A percentile compares a stretch with the other conserved stretches of the same genome.
phyloP scores from a whole-genome alignment of 2,329 filamentous ascomycete genomes.

The Paecilomyces formosus region DNA sequence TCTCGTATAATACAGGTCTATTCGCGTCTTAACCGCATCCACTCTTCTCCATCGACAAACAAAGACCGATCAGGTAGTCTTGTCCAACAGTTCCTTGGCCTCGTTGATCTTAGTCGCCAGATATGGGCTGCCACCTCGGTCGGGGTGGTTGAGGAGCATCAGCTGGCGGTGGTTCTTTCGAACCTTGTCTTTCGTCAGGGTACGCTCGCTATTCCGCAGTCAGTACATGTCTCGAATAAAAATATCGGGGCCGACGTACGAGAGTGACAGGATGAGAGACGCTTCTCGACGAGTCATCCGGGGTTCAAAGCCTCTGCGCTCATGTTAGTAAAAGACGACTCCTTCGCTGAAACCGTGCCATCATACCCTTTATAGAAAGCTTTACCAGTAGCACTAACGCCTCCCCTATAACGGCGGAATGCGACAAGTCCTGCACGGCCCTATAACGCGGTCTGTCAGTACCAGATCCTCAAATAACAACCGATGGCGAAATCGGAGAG shows the following conservation, averaged over 20 bases:
- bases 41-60: not conserved
- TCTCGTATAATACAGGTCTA: conserved; percentile 12
- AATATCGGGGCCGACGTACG: conserved; percentile 48
- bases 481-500: not conserved
- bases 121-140: conserved; percentile 93
- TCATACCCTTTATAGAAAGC: conserved; percentile 81
- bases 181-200: conserved; percentile 83
- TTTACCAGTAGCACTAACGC: conserved; percentile 71
- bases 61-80: conserved; percentile 37
- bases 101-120: conserved; percentile 97
- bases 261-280: conserved; percentile 79
- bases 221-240: conserved; percentile 4
- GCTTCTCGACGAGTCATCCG: conserved; percentile 93
- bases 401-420: conserved; percentile 65
- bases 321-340: conserved; percentile 9
- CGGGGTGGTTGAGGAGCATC: conserved; percentile 97
- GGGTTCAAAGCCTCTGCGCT: conserved; percentile 68
- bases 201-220: conserved; percentile 60
- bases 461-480: not conserved
- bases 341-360: not conserved
- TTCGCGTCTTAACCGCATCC: not conserved
- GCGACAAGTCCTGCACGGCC: conserved; percentile 89
- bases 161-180: conserved; percentile 91
- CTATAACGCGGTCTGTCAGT: conserved; percentile 40
- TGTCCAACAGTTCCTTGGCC: conserved; percentile 93